Evolutionary conservation across 1,284 basidiomycete species (phyloP).

Genomic region (Tilletia horrida): DNA sequence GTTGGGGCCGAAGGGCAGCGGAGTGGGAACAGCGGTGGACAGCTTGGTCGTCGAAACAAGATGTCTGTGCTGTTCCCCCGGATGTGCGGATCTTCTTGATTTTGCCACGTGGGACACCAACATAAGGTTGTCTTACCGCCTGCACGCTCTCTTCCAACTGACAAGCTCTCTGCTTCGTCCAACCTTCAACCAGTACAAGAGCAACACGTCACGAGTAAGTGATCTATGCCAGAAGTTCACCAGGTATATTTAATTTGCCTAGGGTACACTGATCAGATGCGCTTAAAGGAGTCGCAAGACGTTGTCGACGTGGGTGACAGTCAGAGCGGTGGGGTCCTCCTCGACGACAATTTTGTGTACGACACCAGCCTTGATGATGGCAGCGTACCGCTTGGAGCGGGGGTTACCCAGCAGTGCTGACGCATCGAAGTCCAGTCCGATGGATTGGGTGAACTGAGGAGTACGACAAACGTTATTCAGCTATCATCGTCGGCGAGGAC

Average conservation of each 20-base stretch:
- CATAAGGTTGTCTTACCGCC: too few species aligned
- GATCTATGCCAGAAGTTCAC: too few species aligned
- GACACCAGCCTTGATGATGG: constrained; percentile 40
- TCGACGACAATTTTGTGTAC: constrained; percentile 45
- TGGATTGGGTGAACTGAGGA: constrained; percentile 37
- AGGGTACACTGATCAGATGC: not conserved
- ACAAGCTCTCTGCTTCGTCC: too few species aligned
- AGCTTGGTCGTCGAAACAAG: not conserved
- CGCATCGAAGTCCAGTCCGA: constrained; percentile 50
- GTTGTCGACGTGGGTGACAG: constrained; percentile 45
- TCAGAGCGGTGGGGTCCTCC: constrained; percentile 41
- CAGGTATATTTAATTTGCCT: too few species aligned
- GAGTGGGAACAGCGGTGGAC: not conserved
- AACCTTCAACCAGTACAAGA: too few species aligned
- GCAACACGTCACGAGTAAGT: too few species aligned
- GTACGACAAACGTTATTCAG: too few species aligned
- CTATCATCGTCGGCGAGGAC: too few species aligned
- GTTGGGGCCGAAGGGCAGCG: not conserved
- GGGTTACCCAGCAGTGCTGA: constrained; percentile 40
- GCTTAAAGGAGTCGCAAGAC: constrained; percentile 26
- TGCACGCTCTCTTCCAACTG: too few species aligned
- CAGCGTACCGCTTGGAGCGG: constrained; percentile 40
- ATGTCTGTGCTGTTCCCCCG: not conserved
- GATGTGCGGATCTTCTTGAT: too few species aligned
- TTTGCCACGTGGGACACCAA: too few species aligned